Base-by-base conservation (phyloP, 306 rosid species). In the Mimosa bimucronata region DNA sequence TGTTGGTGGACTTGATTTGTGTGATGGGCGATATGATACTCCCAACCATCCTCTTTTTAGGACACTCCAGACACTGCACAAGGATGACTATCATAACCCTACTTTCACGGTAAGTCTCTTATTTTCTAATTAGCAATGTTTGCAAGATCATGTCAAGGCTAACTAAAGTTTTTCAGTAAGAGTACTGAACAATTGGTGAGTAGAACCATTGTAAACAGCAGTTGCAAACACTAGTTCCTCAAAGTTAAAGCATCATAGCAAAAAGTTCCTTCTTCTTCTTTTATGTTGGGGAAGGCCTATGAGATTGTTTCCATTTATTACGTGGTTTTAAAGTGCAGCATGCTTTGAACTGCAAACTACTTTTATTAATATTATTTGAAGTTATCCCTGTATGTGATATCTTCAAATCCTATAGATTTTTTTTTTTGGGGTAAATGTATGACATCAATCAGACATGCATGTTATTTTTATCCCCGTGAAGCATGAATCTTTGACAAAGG, bases 41-140 rank as follows among this genome's bases (percentile, higher is more conserved):
- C 99, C 99, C 57, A 52, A 84, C 23, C 99, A 93, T 80, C 82
- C 94, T 78, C 53, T 93, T 76, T 89, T 93, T 80, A 85, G 93
- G 81, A 80, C 99, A 10, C 89, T 95, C 66, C 82, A 91, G 42
- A 90, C 99, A 74, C 61, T 84, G 79, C 99, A 95, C 75, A 91
- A 93, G 89, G 97, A 93, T 74, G 99, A 95, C 78, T 95, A 85
- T 82, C 99, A 93, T 92, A 95, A 95, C 81, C 99, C 99, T 77
- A 93, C 96, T 30, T 95, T 78, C 85, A 78, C 93, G 79, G 99
- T 95, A 89, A 88, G 74, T 86, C 71, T 84, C 64, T 66, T 42
- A 46, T 68, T 66, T 64, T 75, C 82, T 42, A 34, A 67, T 25
- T 64, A 55, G 29, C 69, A 77, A 46, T 70, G 72, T 65, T 81